phyloP scores from a whole-genome alignment of 163 green algal genomes.

The Volvox carteri region DNA sequence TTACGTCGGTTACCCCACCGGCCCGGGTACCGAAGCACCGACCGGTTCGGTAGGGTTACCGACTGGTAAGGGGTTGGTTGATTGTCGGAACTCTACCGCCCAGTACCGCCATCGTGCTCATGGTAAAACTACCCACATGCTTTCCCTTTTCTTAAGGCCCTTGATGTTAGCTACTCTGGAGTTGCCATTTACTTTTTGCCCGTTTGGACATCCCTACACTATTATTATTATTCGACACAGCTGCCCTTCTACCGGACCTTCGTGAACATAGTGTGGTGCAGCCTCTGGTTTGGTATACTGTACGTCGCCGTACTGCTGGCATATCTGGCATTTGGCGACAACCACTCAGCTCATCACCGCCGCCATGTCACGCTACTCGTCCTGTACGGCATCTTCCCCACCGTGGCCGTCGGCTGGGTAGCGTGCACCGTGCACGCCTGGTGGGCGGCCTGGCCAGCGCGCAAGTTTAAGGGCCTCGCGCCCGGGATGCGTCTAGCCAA shows the following conservation, averaged over 20 bases:
- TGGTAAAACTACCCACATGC: too few species aligned
- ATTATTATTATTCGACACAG: too few species aligned
- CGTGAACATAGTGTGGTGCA: constrained; percentile 35
- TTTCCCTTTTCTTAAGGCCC: too few species aligned
- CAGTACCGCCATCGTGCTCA: too few species aligned
- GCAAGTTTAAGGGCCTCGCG: constrained; percentile 25
- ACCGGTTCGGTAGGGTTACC: too few species aligned
- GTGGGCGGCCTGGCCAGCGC: constrained; percentile 12
- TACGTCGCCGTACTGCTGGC: neutral
- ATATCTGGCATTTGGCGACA: neutral
- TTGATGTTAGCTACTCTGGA: too few species aligned
- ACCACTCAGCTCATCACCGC: neutral
- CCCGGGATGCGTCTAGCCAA: constrained; percentile 1
- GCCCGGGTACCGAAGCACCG: too few species aligned
- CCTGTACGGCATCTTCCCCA: constrained; percentile 64
- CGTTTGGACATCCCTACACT: too few species aligned
- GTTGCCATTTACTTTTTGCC: too few species aligned
- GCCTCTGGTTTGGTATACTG: constrained; percentile 41
- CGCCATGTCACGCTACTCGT: constrained; percentile 32
- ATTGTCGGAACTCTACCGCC: too few species aligned
- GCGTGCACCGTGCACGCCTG: constrained; percentile 28
- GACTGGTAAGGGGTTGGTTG: too few species aligned
- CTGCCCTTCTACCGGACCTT: constrained; percentile 51
- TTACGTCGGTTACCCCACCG: too few species aligned
- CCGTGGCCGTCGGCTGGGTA: constrained; percentile 11